Evolutionary conservation across 1,284 basidiomycete species (phyloP), one percentile per base, ranked within the genome.

Genomic region (Kalmanozyma brasiliensis): DNA sequence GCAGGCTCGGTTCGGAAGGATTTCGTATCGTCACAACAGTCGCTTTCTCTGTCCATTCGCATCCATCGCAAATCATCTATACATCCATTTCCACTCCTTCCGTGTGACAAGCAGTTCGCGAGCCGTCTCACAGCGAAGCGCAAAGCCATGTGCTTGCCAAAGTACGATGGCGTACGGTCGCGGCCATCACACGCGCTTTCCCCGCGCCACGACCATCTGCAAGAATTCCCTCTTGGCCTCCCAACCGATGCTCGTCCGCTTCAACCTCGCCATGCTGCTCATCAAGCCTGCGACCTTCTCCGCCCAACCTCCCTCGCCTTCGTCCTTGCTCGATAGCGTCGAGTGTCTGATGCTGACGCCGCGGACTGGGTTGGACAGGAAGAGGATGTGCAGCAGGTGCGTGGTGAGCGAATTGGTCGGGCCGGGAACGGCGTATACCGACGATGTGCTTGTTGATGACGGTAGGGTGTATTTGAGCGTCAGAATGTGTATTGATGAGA

Each of bases 381-480:
- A 48, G 1, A 61, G 11, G 5, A 60, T 43, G 1, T 37, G 6
- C 3, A 24, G 16, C 3, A 52, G 5, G 14, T 66, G 63, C 0
- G 7, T n/a, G 20, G 6, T 1, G 1, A 47, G 30, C 14, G 22
- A 32, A 32, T 22, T 55, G 23, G 44, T 30, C 0, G 42, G 41
- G 1, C 7, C 13, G 1, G 51, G 49, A 3, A 62, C 52, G 3
- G 51, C 38, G 47, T 62, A 53, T 0, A 63, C 44, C 17, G 63
- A 43, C 9, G 63, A 52, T 4, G 33, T 20, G 16, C 19, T 38
- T 16, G 49, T 44, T 0, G 38, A 16, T 4, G 46, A 49, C 1
- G 68, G 52, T n/a, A 63, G 45, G 3, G 38, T 7, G 49, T 72
- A 65, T 17, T 63, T 62, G 48, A 72, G 35, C 9, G 60, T 52